Evolutionary conservation across 768 basidiomycete species (phyloP), one percentile per base, ranked within the genome.

Genomic region (Coprinellus micaceus): DNA sequence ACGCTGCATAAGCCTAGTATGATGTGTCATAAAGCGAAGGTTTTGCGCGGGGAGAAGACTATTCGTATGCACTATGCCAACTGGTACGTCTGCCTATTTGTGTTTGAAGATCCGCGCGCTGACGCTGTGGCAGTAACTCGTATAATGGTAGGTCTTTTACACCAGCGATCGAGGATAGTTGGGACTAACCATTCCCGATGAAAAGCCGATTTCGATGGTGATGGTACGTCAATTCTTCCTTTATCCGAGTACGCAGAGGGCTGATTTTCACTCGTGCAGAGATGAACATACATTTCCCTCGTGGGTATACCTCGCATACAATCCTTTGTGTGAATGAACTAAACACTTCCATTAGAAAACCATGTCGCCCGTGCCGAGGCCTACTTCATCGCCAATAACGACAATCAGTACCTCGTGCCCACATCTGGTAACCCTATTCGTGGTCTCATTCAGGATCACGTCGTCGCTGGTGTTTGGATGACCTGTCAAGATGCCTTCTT

Each of bases 21-120:
- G 96, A 99, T 99, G 97, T 88, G 87, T 7, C 97, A 99, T 69
- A 89, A 84, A 63, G 96, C 96, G 15, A 87, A 88, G 55, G 89
- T 98, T 19, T 70, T 99, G 59, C 82, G 86, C 59, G 97, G 96
- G 24, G 97, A 99, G 73, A 99, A 98, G 78, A 98, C 97, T 0
- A 98, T 99, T 68, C 84, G 97, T 13, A 95, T 99, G 95, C 97
- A 99, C 75, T 99, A 99, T 67, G 96, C 97, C 24, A 99, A 99
- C 67, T 99, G 96, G 94, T 96, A 57, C 52, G 85, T 76, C 43
- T 21, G 52, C 9, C 15, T 36, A 44, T 64, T 56, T 13, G 56
- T 10, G 37, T 12, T 47, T 21, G 21, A 25, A 1, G 55, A 26
- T 54, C 48, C 19, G 45, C 24, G 13, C 25, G 55, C 65, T 59